Evolutionary conservation across 768 basidiomycete genomes (phyloP), one percentile per base, ranked within the genome.

Genomic region (Auricularia cornea): DNA sequence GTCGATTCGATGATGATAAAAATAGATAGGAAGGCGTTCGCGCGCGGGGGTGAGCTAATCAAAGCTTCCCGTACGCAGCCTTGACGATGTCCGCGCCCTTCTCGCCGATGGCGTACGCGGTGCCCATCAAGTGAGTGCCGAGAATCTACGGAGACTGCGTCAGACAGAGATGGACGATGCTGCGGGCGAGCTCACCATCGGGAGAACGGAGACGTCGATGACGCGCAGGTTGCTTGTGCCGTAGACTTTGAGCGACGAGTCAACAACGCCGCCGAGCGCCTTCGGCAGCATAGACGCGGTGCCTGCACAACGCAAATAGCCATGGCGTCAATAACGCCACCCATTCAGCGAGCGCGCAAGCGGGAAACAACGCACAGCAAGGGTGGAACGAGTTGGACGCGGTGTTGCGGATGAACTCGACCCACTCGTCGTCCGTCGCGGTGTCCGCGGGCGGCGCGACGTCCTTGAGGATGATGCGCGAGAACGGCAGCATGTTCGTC

Each of bases 161-260:
- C 16, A 48, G 20, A 48, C 10, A 48, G 10, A 48, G 23, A 8
- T 48, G 23, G 44, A 6, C 6, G 44, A 23, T 48, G 18, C 8
- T 6, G 44, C 20, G 20, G 44, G 61, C 71, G n/a, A 72, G 16
- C 67, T 60, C 20, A 48, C 44, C 44, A 48, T 48, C 11, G 32
- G 75, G 41, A 61, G 60, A 38, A 51, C 28, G 23, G 60, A 63
- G 16, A 62, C 20, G 61, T 64, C 65, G 40, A 65, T 68, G 41
- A 72, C 71, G 40, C 72, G 66, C 2, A 72, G 65, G 66, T 72
- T 71, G 8, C 32, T 62, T 8, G 70, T 70, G 32, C 72, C 72
- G 62, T 72, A 71, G 8, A 74, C 72, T 31, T 62, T 60, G 11
- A 70, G 64, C 48, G 59, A 63, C 32, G 70, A 63, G 60, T 69